phyloP scores from a whole-genome alignment of 306 rosid species.

The Luffa aegyptiaca region DNA sequence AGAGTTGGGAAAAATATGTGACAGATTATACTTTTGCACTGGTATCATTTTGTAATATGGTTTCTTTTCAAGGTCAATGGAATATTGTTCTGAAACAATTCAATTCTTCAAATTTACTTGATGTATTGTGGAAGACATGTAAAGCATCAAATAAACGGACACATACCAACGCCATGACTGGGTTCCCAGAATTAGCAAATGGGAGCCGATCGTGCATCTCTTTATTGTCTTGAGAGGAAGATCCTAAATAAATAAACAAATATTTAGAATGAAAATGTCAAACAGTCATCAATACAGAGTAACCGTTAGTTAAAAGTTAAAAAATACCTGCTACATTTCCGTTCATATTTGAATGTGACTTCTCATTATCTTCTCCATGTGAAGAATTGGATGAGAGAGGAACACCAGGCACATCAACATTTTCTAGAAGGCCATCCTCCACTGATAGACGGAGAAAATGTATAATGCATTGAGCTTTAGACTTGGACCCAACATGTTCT shows the following conservation, averaged over 20 bases:
- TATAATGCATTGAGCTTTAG: slow-evolving; percentile 96
- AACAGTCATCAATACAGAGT: slow-evolving; percentile 13
- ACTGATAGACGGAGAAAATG: slow-evolving; percentile 94
- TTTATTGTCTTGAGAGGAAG: slow-evolving; percentile 34
- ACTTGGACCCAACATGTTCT: slow-evolving; percentile 84
- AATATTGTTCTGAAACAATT: not conserved
- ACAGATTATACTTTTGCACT: not conserved
- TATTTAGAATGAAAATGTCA: slow-evolving; percentile 17
- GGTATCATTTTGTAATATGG: not conserved
- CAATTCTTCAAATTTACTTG: slow-evolving; percentile 5
- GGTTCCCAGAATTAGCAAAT: slow-evolving; percentile 93
- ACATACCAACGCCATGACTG: slow-evolving; percentile 95
- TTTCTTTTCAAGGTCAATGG: not conserved
- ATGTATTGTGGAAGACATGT: not conserved
- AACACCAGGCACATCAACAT: slow-evolving; percentile 65
- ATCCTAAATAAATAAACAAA: slow-evolving; percentile 31
- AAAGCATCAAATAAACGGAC: slow-evolving; percentile 20
- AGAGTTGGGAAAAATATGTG: not conserved
- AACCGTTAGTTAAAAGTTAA: not conserved
- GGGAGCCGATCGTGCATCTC: slow-evolving; percentile 62
- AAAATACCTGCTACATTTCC: slow-evolving; percentile 69
- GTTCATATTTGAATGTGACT: slow-evolving; percentile 36
- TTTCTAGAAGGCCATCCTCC: slow-evolving; percentile 85
- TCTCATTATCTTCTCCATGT: slow-evolving; percentile 35
- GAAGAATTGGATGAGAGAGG: slow-evolving; percentile 37